phyloP scores from a whole-genome alignment of 2,329 filamentous ascomycete genomes.

The Exutisphaerella laricina region DNA sequence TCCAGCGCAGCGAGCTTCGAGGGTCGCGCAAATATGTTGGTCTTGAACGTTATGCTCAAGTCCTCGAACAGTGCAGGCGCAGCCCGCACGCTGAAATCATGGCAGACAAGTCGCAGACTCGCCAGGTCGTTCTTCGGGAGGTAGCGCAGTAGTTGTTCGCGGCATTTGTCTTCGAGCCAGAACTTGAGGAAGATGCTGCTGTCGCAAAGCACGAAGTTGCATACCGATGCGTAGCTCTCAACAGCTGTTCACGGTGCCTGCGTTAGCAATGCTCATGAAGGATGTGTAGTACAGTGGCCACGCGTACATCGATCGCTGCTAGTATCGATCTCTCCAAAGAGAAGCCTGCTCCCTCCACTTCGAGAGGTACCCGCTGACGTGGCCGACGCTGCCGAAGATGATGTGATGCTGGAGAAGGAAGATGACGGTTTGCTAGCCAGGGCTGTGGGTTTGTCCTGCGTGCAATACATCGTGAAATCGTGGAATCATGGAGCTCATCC shows the following conservation, averaged over 20 bases:
- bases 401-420: conserved; percentile 29
- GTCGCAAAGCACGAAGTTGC: conserved; percentile 45
- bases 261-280: conserved; percentile 15
- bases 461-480: conserved; percentile 24
- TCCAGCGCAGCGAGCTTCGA: conserved; percentile 67
- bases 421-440: conserved; percentile 33
- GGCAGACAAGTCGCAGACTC: conserved; percentile 59
- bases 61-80: conserved; percentile 65
- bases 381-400: conserved; percentile 29
- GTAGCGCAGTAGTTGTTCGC: conserved; percentile 40
- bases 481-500: conserved; percentile 20
- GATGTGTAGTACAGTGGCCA: conserved; percentile 1
- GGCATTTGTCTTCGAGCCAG: conserved; percentile 46
- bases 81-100: conserved; percentile 64
- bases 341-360: conserved; percentile 35
- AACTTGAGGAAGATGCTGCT: conserved; percentile 46
- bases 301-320: conserved; percentile 37
- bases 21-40: conserved; percentile 70
- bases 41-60: conserved; percentile 63
- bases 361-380: conserved; percentile 33
- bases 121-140: conserved; percentile 40
- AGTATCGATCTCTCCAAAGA: conserved; percentile 48
- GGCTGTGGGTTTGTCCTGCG: conserved; percentile 24
- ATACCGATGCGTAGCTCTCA: conserved; percentile 43
- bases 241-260: conserved; percentile 33